A percentile compares a stretch with the other conserved stretches of the same genome.
phyloP scores from a whole-genome alignment of 1,284 basidiomycete species.

The Ceratobasidium sp. region DNA sequence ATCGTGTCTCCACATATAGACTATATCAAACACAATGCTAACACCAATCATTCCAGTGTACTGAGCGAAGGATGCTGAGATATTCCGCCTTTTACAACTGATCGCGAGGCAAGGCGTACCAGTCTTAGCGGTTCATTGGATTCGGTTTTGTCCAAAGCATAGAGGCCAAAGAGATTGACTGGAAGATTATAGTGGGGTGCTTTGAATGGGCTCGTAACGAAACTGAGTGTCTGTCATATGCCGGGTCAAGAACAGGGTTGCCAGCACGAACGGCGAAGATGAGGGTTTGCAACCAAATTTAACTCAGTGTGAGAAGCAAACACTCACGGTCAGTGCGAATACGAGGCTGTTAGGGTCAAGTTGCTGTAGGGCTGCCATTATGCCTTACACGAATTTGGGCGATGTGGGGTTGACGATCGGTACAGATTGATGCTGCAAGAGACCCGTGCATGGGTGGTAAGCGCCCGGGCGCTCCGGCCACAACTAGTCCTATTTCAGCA shows the following conservation, averaged over 20 bases:
- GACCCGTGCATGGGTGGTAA: neutral
- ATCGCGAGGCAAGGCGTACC: slow-evolving; percentile 57
- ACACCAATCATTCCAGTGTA: slow-evolving; percentile 70
- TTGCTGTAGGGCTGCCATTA: slow-evolving; percentile 38
- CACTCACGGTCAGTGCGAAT: slow-evolving; percentile 38
- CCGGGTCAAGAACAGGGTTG: slow-evolving; percentile 10
- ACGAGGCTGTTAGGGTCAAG: slow-evolving; percentile 35
- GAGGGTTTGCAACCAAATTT: neutral
- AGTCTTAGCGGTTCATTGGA: slow-evolving; percentile 69
- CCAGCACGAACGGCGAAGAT: neutral
- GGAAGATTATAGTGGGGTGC: slow-evolving; percentile 76
- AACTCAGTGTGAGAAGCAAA: neutral
- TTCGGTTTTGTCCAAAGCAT: slow-evolving; percentile 74
- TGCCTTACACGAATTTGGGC: neutral
- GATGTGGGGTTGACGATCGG: neutral
- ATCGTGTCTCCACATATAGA: slow-evolving; percentile 65
- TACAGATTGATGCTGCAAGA: too few species aligned
- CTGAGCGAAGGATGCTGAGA: slow-evolving; percentile 55
- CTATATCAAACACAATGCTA: slow-evolving; percentile 72
- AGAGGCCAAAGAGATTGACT: slow-evolving; percentile 77
- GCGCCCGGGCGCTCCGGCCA: too few species aligned
- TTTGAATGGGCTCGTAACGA: slow-evolving; percentile 66
- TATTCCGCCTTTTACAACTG: neutral
- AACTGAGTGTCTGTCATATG: slow-evolving; percentile 63
- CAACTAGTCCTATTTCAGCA: too few species aligned